phyloP scores from a whole-genome alignment of 495 filamentous ascomycete genomes.

The Pyrenula aspistea region DNA sequence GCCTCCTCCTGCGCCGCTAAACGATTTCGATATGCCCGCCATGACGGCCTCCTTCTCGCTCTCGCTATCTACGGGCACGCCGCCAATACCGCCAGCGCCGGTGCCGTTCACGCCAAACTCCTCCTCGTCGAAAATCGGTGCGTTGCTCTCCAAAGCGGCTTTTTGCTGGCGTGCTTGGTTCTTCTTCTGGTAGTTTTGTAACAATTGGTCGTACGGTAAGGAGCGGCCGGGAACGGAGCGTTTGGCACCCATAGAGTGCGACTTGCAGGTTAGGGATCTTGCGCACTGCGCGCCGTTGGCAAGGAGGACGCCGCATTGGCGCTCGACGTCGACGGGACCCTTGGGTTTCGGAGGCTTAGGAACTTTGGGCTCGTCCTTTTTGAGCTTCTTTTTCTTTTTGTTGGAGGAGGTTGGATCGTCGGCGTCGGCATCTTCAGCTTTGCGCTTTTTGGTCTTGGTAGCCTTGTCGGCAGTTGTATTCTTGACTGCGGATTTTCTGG shows the following conservation, averaged over 20 bases:
- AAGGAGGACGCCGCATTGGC: slow-evolving; percentile 87
- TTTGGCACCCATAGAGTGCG: slow-evolving; percentile 93
- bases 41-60: slow-evolving; percentile 87
- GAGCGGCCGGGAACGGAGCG: slow-evolving; percentile 79
- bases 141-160: slow-evolving; percentile 86
- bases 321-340: slow-evolving; percentile 93
- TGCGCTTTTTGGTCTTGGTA: slow-evolving; percentile 82
- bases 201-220: slow-evolving; percentile 87
- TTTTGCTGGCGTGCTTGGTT: slow-evolving; percentile 97
- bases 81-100: slow-evolving; percentile 23
- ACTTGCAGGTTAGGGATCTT: slow-evolving; percentile 88
- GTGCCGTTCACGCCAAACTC: slow-evolving; percentile 60
- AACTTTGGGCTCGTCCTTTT: slow-evolving; percentile 85
- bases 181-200: slow-evolving; percentile 94
- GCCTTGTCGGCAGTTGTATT: slow-evolving; percentile 49
- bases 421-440: slow-evolving; percentile 61
- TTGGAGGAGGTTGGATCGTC: slow-evolving; percentile 46
- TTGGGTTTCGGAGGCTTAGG: slow-evolving; percentile 79
- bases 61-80: slow-evolving; percentile 66
- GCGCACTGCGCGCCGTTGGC: slow-evolving; percentile 81
- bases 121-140: slow-evolving; percentile 59
- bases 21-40: slow-evolving; percentile 59
- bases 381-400: slow-evolving; percentile 78
- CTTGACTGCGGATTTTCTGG: slow-evolving; percentile 15
- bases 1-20: background rate